A percentile compares a stretch with the other conserved stretches of the same genome.
phyloP scores from a whole-genome alignment of 2,329 filamentous ascomycete genomes.

The Seiridium cupressi region DNA sequence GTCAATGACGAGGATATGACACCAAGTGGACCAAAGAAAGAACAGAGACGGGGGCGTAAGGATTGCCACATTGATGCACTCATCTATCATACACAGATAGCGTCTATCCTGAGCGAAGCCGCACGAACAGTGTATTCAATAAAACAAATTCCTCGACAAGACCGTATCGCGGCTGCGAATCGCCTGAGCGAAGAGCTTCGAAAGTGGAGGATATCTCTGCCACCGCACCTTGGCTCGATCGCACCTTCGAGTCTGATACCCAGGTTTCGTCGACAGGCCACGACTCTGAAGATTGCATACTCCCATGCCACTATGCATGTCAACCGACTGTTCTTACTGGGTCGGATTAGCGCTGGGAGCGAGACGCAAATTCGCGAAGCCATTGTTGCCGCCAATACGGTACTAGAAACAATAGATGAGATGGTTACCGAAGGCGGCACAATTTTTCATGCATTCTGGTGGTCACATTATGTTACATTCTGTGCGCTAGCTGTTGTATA shows the following conservation, averaged over 20 bases:
- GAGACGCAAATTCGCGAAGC: slow-evolving; percentile 26
- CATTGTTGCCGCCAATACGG: slow-evolving; percentile 33
- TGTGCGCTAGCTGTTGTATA: slow-evolving; percentile 48
- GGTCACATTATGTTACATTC: slow-evolving; percentile 26
- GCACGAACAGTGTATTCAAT: slow-evolving; percentile 32
- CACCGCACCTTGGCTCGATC: slow-evolving; percentile 40
- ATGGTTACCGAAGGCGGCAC: slow-evolving; percentile 34
- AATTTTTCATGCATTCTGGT: slow-evolving; percentile 41
- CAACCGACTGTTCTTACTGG: slow-evolving; percentile 52
- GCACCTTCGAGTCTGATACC: slow-evolving; percentile 43
- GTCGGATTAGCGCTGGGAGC: slow-evolving; percentile 16
- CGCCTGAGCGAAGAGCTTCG: slow-evolving; percentile 35
- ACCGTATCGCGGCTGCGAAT: slow-evolving; percentile 35
- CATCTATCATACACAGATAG: slow-evolving; percentile 37
- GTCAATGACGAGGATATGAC: slow-evolving; percentile 59
- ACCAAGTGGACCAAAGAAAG: slow-evolving; percentile 30
- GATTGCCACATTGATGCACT: slow-evolving; percentile 51
- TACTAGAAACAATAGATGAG: slow-evolving; percentile 41
- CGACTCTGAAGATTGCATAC: slow-evolving; percentile 51
- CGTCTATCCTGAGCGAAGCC: not conserved
- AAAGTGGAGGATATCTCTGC: slow-evolving; percentile 37
- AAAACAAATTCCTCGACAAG: slow-evolving; percentile 30
- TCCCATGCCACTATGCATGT: slow-evolving; percentile 55
- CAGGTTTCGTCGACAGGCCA: slow-evolving; percentile 46
- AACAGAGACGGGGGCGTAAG: slow-evolving; percentile 21